Conservation (phyloP, 306 rosid species). For the Pueraria montana region DNA sequence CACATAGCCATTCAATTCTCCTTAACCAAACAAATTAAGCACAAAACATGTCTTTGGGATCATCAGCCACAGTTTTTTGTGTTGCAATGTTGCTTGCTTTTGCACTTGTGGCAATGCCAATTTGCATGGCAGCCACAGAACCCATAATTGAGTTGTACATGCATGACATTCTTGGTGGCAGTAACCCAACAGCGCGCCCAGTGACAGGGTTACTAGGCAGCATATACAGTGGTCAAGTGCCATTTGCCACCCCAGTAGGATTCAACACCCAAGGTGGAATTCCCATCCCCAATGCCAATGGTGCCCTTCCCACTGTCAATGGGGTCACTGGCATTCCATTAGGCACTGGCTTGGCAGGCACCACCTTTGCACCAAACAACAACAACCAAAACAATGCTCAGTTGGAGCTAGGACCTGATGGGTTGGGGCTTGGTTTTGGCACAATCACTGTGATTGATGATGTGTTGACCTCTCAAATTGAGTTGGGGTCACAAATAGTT, state of each 20-base stretch:
- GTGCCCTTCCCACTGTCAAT: conserved; percentile 81
- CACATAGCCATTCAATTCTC: conserved; percentile 10
- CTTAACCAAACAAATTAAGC: conserved; percentile 22
- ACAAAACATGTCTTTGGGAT: conserved; percentile 52
- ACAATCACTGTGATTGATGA: conserved; percentile 87
- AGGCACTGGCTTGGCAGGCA: conserved; percentile 81
- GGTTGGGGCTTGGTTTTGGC: conserved; percentile 81
- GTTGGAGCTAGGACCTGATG: conserved; percentile 68
- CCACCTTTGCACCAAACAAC: conserved; percentile 67
- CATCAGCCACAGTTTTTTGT: conserved; percentile 40
- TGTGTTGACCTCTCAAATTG: conserved; percentile 67
- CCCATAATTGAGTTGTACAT: conserved; percentile 78
- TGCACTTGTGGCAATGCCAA: conserved; percentile 44
- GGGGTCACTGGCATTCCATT: conserved; percentile 80
- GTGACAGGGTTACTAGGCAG: conserved; percentile 83
- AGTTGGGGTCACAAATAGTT: conserved; percentile 72
- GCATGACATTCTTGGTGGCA: conserved; percentile 93
- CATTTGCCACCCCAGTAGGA: conserved; percentile 80
- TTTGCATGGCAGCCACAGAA: conserved; percentile 54
- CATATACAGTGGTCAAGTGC: conserved; percentile 88
- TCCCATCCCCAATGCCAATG: conserved; percentile 86
- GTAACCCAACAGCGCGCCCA: conserved; percentile 83
- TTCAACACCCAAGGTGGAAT: conserved; percentile 63
- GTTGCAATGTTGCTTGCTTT: conserved; percentile 47
- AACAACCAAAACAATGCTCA: conserved; percentile 52